Evolutionary conservation across 2,329 filamentous ascomycete genomes (phyloP).

Genomic region (Trichoderma oligosporum): DNA sequence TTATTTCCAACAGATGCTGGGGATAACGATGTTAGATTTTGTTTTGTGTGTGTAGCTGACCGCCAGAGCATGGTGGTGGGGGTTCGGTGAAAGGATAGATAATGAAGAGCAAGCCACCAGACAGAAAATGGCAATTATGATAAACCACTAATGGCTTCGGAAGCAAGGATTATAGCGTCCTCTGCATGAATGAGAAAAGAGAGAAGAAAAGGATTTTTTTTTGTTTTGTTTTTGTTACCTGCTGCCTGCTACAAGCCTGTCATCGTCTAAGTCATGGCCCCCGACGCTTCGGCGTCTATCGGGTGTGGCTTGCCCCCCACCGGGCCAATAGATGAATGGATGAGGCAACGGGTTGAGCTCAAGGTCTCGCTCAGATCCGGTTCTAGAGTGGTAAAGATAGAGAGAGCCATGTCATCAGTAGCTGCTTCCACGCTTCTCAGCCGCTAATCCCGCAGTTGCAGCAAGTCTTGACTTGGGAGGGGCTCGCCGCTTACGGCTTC

Average conservation of each 20-base stretch:
- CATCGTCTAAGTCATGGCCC: neutral
- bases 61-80: neutral
- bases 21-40: constrained; percentile 4
- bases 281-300: constrained; percentile 12
- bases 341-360: neutral
- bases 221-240: neutral
- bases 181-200: constrained; percentile 5
- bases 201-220: neutral
- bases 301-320: constrained; percentile 12
- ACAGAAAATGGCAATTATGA: neutral
- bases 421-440: constrained; percentile 31
- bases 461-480: constrained; percentile 37
- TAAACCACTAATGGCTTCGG: neutral
- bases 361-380: neutral
- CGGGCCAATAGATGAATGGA: neutral
- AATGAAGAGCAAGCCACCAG: constrained; percentile 6
- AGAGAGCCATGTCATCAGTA: constrained; percentile 26
- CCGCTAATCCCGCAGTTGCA: neutral
- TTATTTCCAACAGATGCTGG: constrained; percentile 3
- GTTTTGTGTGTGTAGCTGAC: neutral
- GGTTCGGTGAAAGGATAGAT: constrained; percentile 5
- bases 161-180: neutral
- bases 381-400: neutral
- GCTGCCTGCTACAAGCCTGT: neutral
- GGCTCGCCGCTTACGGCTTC: constrained; percentile 39